These are phyloP conservation scores for Arabidopsis hybrid DNA, from an alignment of 441 rosid species.

Conservation along the genomic window DNA sequence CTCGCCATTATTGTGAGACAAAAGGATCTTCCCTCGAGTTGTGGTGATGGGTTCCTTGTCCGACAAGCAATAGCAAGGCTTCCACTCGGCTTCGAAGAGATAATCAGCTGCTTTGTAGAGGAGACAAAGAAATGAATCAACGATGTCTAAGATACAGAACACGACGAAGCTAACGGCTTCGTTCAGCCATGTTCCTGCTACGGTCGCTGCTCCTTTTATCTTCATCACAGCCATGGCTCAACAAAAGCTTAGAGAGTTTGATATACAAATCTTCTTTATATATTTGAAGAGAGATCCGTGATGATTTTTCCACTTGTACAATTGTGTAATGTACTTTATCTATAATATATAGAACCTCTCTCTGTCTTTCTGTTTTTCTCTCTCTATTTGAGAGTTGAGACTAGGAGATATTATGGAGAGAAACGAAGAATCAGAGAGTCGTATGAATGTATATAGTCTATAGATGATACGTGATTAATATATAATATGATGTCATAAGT, in stretches of 20 bases:
- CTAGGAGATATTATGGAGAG: constrained; percentile 21
- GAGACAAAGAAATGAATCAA: constrained; percentile 71
- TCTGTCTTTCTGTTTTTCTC: constrained; percentile 2
- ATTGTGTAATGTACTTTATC: constrained; percentile 7
- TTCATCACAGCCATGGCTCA: constrained; percentile 37
- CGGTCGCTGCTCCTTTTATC: constrained; percentile 43
- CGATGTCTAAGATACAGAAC: constrained; percentile 76
- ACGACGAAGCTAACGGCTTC: constrained; percentile 80
- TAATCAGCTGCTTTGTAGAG: constrained; percentile 72
- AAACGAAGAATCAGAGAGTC: constrained; percentile 28
- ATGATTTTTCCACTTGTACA: not conserved
- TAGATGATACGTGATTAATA: constrained; percentile 50
- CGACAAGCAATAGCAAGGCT: constrained; percentile 81
- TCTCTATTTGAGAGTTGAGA: constrained; percentile 38
- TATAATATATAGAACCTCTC: not conserved
- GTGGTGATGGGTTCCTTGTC: constrained; percentile 67
- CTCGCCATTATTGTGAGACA: constrained; percentile 74
- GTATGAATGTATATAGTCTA: constrained; percentile 46
- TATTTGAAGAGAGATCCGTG: constrained; percentile 29
- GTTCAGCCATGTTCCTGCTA: constrained; percentile 57
- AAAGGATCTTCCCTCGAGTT: constrained; percentile 72
- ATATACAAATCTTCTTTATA: constrained; percentile 25
- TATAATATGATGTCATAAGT: constrained; percentile 35
- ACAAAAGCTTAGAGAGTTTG: constrained; percentile 43
- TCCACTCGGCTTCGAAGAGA: constrained; percentile 82